A percentile compares a stretch with the other conserved stretches of the same genome.
phyloP scores from a whole-genome alignment of 2,329 filamentous ascomycete genomes.

The Celoporthe dispersa region DNA sequence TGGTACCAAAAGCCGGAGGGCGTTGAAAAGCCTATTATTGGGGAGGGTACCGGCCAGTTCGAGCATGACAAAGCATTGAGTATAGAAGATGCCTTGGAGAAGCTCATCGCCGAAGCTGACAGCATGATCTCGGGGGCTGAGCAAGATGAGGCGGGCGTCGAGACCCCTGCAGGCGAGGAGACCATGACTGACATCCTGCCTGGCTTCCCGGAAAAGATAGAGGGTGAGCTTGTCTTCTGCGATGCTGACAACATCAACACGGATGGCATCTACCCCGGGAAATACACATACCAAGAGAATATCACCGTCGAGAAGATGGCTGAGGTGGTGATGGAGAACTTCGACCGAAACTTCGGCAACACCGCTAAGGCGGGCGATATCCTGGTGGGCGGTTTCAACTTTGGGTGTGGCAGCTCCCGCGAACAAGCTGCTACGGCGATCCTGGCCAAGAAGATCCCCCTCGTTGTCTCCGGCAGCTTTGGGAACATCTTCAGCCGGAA shows the following conservation, averaged over 20 bases:
- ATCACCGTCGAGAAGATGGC: constrained; percentile 75
- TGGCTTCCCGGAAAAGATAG: constrained; percentile 82
- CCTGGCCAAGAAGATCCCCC: constrained; percentile 76
- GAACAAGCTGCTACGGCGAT: constrained; percentile 91
- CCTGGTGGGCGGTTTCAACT: constrained; percentile 85
- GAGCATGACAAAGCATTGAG: constrained; percentile 68
- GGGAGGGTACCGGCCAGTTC: constrained; percentile 70
- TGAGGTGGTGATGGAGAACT: constrained; percentile 91
- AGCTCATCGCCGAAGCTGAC: constrained; percentile 72
- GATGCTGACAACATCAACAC: constrained; percentile 86
- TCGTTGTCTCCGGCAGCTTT: constrained; percentile 81
- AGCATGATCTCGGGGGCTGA: constrained; percentile 60
- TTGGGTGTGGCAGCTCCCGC: constrained; percentile 79
- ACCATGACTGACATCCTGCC: constrained; percentile 45
- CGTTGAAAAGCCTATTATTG: constrained; percentile 68
- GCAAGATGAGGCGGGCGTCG: constrained; percentile 28
- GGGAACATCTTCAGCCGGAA: constrained; percentile 83
- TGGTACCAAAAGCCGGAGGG: constrained; percentile 74
- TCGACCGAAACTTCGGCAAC: constrained; percentile 72
- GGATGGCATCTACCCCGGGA: constrained; percentile 88
- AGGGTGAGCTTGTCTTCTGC: constrained; percentile 86
- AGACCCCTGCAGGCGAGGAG: neutral
- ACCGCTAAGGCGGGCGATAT: constrained; percentile 75
- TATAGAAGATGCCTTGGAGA: constrained; percentile 72
- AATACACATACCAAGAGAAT: constrained; percentile 89